Evolutionary conservation across 2,329 filamentous ascomycete species (phyloP), one percentile per base, ranked within the genome.

Genomic region (Aspergillus calidoustus): DNA sequence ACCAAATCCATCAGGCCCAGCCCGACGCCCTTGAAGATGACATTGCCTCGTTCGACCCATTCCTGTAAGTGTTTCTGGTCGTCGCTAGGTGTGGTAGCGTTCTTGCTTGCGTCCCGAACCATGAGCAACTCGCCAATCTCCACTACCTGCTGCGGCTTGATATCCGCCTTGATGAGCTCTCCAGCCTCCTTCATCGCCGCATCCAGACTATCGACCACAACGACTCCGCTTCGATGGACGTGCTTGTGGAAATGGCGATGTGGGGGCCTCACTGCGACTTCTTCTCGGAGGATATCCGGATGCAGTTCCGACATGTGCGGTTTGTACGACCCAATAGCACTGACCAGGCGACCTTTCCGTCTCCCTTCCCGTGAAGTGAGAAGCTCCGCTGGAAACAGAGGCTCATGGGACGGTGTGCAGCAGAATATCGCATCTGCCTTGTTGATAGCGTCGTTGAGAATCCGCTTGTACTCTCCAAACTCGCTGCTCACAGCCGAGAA

Each of bases 381-480:
- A 63, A 91, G 88, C 11, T 83, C 78, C 0, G 84, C 81, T 0
- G 93, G 90, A 72, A 97, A 98, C 1, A 97, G 80, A 1, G 91
- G 90, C 38, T 85, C 81, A 0, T 83, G 85, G 1, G 88, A 90
- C 0, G 93, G 92, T 1, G 93, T 97, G 67, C 92, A 96, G 79
- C 92, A 94, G 79, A 96, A 95, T 43, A 98, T 90, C 9, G 91
- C 89, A 69, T 95, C 91, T 0, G 91, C 87, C 8, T 86, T 86
- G 43, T 74, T 74, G 17, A 97, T 82, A 54, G 92, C 86, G 43
- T 90, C 86, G 69, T 89, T 89, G 41, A 93, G 77, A 22, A 95
- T 80, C 1, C 91, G 81, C 2, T 81, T 76, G 70, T 87, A 89
- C 67, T 89, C 93, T 59, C 85, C 87, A 67, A 94, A 94, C 1